Conservation (phyloP, 306 rosid genomes). For the Glycyrrhiza uralensis region DNA sequence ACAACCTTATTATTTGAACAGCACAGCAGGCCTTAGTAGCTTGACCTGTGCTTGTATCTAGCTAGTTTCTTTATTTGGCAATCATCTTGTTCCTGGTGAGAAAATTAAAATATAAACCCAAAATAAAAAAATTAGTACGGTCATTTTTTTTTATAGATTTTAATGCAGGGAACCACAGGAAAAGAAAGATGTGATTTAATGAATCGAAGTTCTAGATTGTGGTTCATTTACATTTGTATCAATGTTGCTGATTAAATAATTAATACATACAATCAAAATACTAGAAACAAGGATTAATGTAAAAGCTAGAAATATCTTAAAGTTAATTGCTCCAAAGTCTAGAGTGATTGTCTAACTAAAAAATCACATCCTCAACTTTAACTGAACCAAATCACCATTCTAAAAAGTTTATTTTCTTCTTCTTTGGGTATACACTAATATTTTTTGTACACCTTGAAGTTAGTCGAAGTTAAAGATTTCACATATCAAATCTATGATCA, state of each 20-base stretch:
- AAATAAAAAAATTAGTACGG: neutral
- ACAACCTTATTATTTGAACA: too few relatives aligned
- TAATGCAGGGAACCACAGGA: neutral
- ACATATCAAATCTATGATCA: neutral
- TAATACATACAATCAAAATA: neutral
- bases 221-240: neutral
- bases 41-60: too few relatives aligned
- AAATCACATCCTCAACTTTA: neutral
- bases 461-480: neutral
- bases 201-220: neutral
- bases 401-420: neutral
- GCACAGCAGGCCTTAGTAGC: too few relatives aligned
- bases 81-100: neutral
- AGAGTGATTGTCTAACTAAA: neutral
- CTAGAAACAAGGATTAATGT: neutral
- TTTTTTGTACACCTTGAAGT: constrained; percentile 12
- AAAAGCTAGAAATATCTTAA: neutral
- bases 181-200: neutral
- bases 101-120: neutral
- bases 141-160: neutral
- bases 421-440: neutral
- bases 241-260: neutral
- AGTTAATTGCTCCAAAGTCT: neutral
- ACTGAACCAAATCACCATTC: neutral
- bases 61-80: neutral